These are phyloP conservation scores for Flaveria floridana DNA, from an alignment of 140 eudicot species.

Conservation along the genomic window DNA sequence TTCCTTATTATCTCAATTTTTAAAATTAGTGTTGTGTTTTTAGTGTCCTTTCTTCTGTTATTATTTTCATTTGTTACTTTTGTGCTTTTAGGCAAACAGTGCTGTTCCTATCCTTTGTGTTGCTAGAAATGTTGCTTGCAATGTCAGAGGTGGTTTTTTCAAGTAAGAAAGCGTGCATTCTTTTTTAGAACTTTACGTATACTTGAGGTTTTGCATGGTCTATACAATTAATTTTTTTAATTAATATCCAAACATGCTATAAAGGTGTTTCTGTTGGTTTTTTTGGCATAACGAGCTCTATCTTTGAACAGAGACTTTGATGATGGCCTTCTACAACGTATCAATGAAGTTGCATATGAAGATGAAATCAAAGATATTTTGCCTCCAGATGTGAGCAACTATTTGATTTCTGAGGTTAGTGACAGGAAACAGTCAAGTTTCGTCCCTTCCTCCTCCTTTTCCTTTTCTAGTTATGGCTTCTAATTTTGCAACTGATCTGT, in stretches of 20 bases:
- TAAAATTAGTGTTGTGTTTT: conserved; percentile 11
- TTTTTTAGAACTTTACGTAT: neutral
- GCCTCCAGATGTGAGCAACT: conserved; percentile 98
- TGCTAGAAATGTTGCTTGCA: conserved; percentile 98
- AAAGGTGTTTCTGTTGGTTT: conserved; percentile 7
- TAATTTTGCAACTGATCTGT: conserved; percentile 8
- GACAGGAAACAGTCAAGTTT: neutral
- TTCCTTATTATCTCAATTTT: neutral
- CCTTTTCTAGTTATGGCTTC: neutral
- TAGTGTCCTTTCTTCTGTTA: conserved; percentile 15
- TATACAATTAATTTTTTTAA: neutral
- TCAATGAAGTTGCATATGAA: conserved; percentile 70
- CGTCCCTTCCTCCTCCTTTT: neutral
- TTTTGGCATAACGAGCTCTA: conserved; percentile 27
- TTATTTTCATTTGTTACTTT: conserved; percentile 26
- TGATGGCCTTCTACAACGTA: conserved; percentile 70
- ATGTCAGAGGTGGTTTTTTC: conserved; percentile 98
- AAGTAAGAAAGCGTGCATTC: conserved; percentile 54
- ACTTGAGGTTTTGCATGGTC: neutral
- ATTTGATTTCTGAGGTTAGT: conserved; percentile 85
- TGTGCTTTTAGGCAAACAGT: conserved; percentile 60
- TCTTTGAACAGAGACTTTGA: conserved; percentile 79
- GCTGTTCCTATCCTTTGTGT: conserved; percentile 85
- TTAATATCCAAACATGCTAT: conserved; percentile 3
- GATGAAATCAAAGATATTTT: conserved; percentile 68